phyloP scores from a whole-genome alignment of 1,284 basidiomycete genomes.

The Trichosporon sp. region DNA sequence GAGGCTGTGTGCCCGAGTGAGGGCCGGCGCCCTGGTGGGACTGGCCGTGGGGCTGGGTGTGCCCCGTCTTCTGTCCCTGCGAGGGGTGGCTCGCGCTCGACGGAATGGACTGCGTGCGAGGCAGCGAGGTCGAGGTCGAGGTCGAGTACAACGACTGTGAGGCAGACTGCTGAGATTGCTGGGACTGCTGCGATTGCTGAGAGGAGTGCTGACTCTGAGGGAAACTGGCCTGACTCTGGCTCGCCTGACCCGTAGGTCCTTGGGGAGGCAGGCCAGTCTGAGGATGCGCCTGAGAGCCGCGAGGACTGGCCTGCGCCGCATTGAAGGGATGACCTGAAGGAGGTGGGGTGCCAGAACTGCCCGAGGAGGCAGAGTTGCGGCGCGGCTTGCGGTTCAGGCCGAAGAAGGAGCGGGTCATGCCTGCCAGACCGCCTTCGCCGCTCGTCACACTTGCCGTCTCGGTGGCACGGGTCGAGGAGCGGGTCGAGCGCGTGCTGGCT shows the following conservation, averaged over 20 bases:
- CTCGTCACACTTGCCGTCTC: background rate
- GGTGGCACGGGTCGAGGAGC: background rate
- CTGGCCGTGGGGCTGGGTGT: background rate
- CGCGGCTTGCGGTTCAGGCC: conserved; percentile 9
- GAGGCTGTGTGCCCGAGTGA: background rate
- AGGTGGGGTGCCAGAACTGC: background rate
- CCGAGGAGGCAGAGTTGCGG: background rate
- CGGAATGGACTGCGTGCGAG: background rate
- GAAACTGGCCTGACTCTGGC: background rate
- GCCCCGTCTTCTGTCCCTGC: background rate
- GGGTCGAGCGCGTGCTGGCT: background rate
- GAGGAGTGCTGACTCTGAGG: background rate
- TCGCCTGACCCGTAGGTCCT: background rate
- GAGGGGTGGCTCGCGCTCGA: background rate
- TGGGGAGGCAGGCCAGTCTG: background rate
- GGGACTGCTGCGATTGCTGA: background rate
- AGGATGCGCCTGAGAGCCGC: background rate
- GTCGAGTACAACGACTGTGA: background rate
- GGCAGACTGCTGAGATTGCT: background rate
- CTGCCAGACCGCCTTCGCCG: background rate
- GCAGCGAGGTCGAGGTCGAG: too few relatives aligned
- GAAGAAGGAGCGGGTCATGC: background rate
- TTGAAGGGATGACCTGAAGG: background rate
- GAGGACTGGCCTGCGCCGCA: background rate
- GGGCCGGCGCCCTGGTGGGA: background rate